phyloP scores from a whole-genome alignment of 2,329 filamentous ascomycete species.

The Fusarium sp. region DNA sequence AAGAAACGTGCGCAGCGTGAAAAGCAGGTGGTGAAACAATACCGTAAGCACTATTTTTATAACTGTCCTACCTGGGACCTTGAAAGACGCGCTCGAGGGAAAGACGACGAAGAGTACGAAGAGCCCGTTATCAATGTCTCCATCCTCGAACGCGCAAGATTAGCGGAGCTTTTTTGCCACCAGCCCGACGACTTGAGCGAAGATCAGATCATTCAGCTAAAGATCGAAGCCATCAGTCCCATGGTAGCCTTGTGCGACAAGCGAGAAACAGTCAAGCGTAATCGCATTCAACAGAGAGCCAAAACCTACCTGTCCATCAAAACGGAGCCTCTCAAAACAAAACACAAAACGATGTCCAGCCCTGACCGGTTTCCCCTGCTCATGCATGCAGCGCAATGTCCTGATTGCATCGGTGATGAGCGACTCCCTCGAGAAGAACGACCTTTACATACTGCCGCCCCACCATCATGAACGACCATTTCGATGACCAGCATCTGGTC shows the following conservation, averaged over 20 bases:
- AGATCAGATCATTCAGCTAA: slow-evolving; percentile 10
- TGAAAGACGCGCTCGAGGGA: slow-evolving; percentile 24
- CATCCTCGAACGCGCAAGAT: slow-evolving; percentile 28
- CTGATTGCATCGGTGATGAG: neutral
- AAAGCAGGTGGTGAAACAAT: slow-evolving; percentile 34
- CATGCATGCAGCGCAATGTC: neutral
- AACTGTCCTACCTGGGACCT: slow-evolving; percentile 45
- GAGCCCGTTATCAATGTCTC: slow-evolving; percentile 31
- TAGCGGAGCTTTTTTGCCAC: slow-evolving; percentile 34
- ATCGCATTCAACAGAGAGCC: neutral
- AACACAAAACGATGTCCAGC: neutral
- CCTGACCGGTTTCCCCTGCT: neutral
- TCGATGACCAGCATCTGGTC: neutral
- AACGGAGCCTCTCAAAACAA: neutral
- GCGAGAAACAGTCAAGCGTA: slow-evolving; percentile 33
- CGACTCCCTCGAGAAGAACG: neutral
- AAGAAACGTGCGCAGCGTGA: slow-evolving; percentile 34
- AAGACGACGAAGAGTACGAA: slow-evolving; percentile 37
- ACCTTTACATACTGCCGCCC: slow-evolving; percentile 2
- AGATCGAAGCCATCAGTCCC: slow-evolving; percentile 30
- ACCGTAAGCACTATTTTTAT: slow-evolving; percentile 46
- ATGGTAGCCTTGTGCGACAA: slow-evolving; percentile 38
- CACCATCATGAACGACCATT: neutral
- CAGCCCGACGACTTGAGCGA: slow-evolving; percentile 24
- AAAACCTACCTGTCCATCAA: neutral